A percentile compares a stretch with the other conserved stretches of the same genome.
phyloP scores from a whole-genome alignment of 176 grass and related monocot species.

The Carex littledalei region DNA sequence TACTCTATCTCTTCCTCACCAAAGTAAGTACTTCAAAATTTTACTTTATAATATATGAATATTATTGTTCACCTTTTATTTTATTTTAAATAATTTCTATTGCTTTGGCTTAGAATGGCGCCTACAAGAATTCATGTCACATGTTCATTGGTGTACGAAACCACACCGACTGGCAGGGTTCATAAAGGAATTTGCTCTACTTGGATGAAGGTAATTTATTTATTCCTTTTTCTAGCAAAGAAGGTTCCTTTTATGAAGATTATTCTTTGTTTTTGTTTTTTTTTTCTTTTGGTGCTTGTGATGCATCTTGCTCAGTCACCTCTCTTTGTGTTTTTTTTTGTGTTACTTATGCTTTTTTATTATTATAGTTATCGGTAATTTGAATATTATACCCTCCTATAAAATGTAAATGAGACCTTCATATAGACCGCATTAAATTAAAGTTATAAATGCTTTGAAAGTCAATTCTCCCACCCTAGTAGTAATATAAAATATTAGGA shows the following conservation, averaged over 20 bases:
- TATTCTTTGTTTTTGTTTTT: neutral
- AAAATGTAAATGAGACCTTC: neutral
- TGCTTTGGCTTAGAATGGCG: slow-evolving; percentile 55
- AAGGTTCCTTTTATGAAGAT: neutral
- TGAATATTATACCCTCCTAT: neutral
- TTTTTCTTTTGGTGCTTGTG: slow-evolving; percentile 6
- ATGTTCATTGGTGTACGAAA: slow-evolving; percentile 64
- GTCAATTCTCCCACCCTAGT: neutral
- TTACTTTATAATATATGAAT: neutral
- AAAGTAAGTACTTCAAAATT: slow-evolving; percentile 35
- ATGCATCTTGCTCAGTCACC: neutral
- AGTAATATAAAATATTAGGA: neutral
- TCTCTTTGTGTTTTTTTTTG: neutral
- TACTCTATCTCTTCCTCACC: slow-evolving; percentile 94
- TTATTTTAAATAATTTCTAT: neutral
- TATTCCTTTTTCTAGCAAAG: neutral
- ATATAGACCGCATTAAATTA: neutral
- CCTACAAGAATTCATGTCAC: slow-evolving; percentile 82
- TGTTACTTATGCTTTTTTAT: neutral
- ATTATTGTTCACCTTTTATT: neutral
- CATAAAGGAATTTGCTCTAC: slow-evolving; percentile 92
- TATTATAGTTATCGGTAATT: slow-evolving; percentile 11
- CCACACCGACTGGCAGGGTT: slow-evolving; percentile 64
- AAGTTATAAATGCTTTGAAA: neutral
- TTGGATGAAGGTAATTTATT: slow-evolving; percentile 78